Conservation (phyloP, 2,329 filamentous ascomycete genomes). For the Fusarium algeriense region DNA sequence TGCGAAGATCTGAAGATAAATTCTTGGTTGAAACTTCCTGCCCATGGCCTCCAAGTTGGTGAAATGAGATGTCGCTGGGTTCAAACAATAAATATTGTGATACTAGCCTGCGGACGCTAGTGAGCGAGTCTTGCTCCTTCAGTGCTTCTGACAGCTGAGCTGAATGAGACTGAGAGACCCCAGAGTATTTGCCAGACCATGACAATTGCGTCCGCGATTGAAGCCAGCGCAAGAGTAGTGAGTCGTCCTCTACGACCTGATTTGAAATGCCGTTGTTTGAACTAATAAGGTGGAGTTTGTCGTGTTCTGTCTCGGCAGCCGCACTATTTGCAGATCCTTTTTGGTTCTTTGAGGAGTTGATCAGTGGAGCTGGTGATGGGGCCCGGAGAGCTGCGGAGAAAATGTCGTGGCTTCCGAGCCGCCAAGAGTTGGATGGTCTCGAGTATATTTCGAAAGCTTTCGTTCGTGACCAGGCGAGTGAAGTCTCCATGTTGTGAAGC, state of each 20-base stretch:
- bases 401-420: constrained; percentile 58
- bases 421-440: constrained; percentile 51
- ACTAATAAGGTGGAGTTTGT: constrained; percentile 38
- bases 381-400: constrained; percentile 55
- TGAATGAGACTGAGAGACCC: constrained; percentile 5
- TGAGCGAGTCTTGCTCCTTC: constrained; percentile 43
- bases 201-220: constrained; percentile 44
- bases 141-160: constrained; percentile 40
- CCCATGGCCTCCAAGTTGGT: not conserved
- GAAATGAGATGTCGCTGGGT: constrained; percentile 39
- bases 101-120: constrained; percentile 49
- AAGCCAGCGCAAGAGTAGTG: constrained; percentile 54
- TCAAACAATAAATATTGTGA: constrained; percentile 46
- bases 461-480: constrained; percentile 45
- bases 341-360: constrained; percentile 20
- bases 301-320: constrained; percentile 11
- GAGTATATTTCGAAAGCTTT: constrained; percentile 44
- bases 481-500: constrained; percentile 49
- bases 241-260: constrained; percentile 43
- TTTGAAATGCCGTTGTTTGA: constrained; percentile 40
- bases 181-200: constrained; percentile 10
- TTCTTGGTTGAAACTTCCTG: not conserved
- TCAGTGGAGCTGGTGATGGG: constrained; percentile 28
- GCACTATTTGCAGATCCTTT: constrained; percentile 10
- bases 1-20: constrained; percentile 42